phyloP scores from a whole-genome alignment of 129 eudicot genomes.

The Flaveria sonorensis region DNA sequence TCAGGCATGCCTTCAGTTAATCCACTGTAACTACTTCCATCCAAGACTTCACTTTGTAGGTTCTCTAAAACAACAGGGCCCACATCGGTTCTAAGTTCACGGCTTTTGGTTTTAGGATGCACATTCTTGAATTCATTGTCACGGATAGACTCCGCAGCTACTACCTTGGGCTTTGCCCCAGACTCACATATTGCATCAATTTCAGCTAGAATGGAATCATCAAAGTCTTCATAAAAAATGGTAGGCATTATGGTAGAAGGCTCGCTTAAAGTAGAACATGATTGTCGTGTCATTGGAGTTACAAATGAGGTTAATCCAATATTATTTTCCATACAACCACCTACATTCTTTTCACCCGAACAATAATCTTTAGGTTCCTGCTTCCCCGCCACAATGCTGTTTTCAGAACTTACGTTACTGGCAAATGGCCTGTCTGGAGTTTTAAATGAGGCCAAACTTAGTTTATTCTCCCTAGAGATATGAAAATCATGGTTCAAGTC shows the following conservation, averaged over 20 bases:
- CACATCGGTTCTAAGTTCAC: conserved; percentile 29
- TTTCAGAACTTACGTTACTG: conserved; percentile 9
- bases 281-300: conserved; percentile 32
- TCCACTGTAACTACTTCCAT: conserved; percentile 32
- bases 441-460: conserved; percentile 31
- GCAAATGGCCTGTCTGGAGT: conserved; percentile 37
- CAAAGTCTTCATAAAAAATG: conserved; percentile 60
- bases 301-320: conserved; percentile 18
- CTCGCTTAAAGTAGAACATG: conserved; percentile 24
- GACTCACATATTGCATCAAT: conserved; percentile 79
- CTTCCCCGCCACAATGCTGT: background rate
- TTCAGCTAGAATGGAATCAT: conserved; percentile 67
- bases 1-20: conserved; percentile 63
- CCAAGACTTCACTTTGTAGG: conserved; percentile 25
- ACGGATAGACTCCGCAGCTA: conserved; percentile 26
- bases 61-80: conserved; percentile 31
- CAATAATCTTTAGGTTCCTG: conserved; percentile 11
- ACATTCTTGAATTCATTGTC: conserved; percentile 28
- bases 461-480: conserved; percentile 6
- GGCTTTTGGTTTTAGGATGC: conserved; percentile 21
- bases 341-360: conserved; percentile 1
- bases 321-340: conserved; percentile 17
- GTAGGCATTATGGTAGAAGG: conserved; percentile 29
- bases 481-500: conserved; percentile 18
- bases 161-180: conserved; percentile 34